Evolutionary conservation across 2,329 filamentous ascomycete species (phyloP).

Genomic region (Lasiodiplodia sp.): DNA sequence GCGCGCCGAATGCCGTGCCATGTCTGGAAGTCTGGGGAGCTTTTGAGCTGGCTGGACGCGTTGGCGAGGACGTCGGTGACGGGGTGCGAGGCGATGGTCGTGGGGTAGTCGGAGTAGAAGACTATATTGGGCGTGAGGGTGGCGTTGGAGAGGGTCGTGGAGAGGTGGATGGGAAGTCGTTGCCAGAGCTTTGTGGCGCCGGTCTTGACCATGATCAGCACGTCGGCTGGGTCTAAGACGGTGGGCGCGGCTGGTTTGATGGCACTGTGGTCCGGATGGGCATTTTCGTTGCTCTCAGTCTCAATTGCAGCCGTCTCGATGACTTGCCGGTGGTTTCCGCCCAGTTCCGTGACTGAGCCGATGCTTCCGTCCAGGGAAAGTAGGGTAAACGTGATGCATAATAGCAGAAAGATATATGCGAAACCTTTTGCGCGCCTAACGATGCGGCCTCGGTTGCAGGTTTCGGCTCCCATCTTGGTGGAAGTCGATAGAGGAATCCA

Average conservation of each 20-base stretch:
- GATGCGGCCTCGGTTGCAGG: neutral
- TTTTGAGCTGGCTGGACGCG: constrained; percentile 49
- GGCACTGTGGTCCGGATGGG: neutral
- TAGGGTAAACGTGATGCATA: neutral
- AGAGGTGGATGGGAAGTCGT: neutral
- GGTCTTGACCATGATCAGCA: constrained; percentile 19
- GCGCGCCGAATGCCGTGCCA: constrained; percentile 47
- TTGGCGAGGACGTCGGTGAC: constrained; percentile 57
- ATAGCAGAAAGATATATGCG: neutral
- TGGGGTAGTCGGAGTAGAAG: constrained; percentile 66
- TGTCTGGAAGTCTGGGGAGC: constrained; percentile 58
- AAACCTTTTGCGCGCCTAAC: neutral
- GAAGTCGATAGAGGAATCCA: neutral
- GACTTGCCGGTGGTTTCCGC: neutral
- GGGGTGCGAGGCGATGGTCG: constrained; percentile 58
- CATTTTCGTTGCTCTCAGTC: neutral
- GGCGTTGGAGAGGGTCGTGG: constrained; percentile 1
- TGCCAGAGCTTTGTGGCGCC: constrained; percentile 9
- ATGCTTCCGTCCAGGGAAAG: neutral
- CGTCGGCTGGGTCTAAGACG: neutral
- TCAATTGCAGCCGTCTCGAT: neutral
- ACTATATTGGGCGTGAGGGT: constrained; percentile 54
- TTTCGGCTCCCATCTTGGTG: neutral
- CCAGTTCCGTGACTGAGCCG: neutral
- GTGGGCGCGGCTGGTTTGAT: neutral